Conservation (phyloP, 192 early-diverging fungal genomes). For the Coemansia sp. region DNA sequence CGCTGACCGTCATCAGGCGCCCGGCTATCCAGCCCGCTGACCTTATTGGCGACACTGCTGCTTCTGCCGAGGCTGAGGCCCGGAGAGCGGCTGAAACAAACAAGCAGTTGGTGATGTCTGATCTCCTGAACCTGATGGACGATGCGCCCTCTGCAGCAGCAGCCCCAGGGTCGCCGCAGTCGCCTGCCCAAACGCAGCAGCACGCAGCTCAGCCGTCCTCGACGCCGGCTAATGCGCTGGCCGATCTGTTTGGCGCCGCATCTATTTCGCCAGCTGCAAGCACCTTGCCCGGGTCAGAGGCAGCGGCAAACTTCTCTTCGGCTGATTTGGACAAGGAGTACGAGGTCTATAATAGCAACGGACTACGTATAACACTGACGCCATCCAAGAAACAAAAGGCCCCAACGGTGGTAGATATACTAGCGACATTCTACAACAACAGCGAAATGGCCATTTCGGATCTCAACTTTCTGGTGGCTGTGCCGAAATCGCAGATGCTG, state of each 20-base stretch:
- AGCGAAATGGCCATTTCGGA: constrained; percentile 59
- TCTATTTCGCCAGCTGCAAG: constrained; percentile 43
- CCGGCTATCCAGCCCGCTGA: constrained; percentile 28
- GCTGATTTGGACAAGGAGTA: constrained; percentile 42
- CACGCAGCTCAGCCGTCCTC: constrained; percentile 21
- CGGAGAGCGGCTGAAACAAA: constrained; percentile 16
- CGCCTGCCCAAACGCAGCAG: constrained; percentile 18
- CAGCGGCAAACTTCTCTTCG: constrained; percentile 23
- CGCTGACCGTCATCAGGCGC: constrained; percentile 24
- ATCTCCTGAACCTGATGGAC: constrained; percentile 73
- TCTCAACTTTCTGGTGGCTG: constrained; percentile 87
- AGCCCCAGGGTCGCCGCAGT: constrained; percentile 32
- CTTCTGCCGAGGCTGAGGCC: constrained; percentile 16
- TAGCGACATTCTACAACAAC: constrained; percentile 69
- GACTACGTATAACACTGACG: constrained; percentile 70
- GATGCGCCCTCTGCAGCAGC: constrained; percentile 24
- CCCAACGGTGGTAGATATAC: constrained; percentile 65
- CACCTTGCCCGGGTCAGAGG: constrained; percentile 16
- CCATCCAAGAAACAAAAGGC: constrained; percentile 68
- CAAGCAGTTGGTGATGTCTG: constrained; percentile 44
- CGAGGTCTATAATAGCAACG: constrained; percentile 77
- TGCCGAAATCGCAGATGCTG: constrained; percentile 88
- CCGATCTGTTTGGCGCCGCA: constrained; percentile 74
- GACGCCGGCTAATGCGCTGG: constrained; percentile 59
- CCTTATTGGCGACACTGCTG: constrained; percentile 19